Conservation (phyloP, 306 rosid genomes). For the Rosa multiflora region DNA sequence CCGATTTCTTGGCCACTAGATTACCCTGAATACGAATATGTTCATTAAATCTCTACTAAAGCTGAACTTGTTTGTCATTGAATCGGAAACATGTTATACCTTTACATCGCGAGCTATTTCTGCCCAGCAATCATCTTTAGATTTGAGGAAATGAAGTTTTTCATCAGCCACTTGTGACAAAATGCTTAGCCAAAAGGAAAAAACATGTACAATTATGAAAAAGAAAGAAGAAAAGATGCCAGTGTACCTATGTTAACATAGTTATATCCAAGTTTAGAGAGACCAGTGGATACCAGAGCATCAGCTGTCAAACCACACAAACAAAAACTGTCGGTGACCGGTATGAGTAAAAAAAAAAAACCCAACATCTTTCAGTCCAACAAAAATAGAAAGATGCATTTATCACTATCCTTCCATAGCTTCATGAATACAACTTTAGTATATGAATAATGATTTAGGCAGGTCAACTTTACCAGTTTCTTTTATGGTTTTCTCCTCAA, state of each 20-base stretch:
- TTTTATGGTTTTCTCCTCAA: constrained; percentile 63
- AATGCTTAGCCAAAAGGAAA: not conserved
- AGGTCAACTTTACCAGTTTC: constrained; percentile 62
- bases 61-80: not conserved
- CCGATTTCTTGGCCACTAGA: constrained; percentile 70
- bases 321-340: not conserved
- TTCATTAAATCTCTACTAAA: not conserved
- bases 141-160: constrained; percentile 5
- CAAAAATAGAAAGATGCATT: not conserved
- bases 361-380: not conserved
- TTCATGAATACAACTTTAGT: not conserved
- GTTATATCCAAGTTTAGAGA: constrained; percentile 85
- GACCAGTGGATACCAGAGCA: constrained; percentile 84
- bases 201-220: not conserved
- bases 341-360: not conserved
- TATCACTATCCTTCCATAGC: not conserved
- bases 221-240: not conserved
- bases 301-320: constrained; percentile 62
- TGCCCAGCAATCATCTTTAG: constrained; percentile 97
- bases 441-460: not conserved
- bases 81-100: constrained; percentile 37
- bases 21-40: constrained; percentile 45
- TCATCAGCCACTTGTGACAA: not conserved
- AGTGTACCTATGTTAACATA: constrained; percentile 77
- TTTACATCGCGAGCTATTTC: constrained; percentile 65